A percentile compares a stretch with the other conserved stretches of the same genome.
These are phyloP conservation scores for Colletotrichum chlorophyti DNA, from an alignment of 2,329 filamentous ascomycete genomes.

Conservation along the genomic window DNA sequence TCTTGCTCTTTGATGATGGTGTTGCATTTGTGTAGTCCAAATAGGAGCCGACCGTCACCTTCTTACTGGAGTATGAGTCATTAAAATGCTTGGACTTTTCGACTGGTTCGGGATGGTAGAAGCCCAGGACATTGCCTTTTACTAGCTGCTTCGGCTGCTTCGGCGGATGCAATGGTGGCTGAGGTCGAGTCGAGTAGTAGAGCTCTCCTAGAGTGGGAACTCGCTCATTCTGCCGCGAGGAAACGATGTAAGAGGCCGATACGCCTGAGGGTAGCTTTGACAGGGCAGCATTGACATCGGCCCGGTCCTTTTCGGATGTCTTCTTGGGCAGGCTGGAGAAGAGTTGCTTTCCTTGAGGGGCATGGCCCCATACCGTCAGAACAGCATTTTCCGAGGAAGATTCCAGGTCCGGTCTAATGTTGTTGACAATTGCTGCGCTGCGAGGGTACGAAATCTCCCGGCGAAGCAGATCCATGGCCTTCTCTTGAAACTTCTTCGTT, in stretches of 20 bases:
- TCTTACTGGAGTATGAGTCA: slow-evolving; percentile 71
- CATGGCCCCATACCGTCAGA: slow-evolving; percentile 79
- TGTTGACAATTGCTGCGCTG: slow-evolving; percentile 41
- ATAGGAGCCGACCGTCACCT: slow-evolving; percentile 72
- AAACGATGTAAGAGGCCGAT: slow-evolving; percentile 69
- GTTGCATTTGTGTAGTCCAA: slow-evolving; percentile 72
- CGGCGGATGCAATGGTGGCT: slow-evolving; percentile 73
- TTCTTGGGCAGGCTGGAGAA: slow-evolving; percentile 80
- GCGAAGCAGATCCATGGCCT: slow-evolving; percentile 67
- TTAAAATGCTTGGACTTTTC: slow-evolving; percentile 61
- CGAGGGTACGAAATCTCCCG: slow-evolving; percentile 64
- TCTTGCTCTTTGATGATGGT: slow-evolving; percentile 59
- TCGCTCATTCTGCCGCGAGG: slow-evolving; percentile 50
- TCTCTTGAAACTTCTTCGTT: slow-evolving; percentile 65
- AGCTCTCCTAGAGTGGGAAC: slow-evolving; percentile 74
- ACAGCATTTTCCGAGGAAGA: slow-evolving; percentile 55
- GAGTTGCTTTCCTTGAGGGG: slow-evolving; percentile 76
- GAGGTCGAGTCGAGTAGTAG: slow-evolving; percentile 71
- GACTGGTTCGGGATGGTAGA: slow-evolving; percentile 60
- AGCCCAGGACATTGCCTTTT: slow-evolving; percentile 64
- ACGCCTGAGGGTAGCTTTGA: slow-evolving; percentile 73
- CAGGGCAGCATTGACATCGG: not conserved
- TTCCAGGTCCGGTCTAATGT: slow-evolving; percentile 47
- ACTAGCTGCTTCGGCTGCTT: slow-evolving; percentile 74
- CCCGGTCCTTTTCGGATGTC: slow-evolving; percentile 62